Percentiles rank a stretch among this genome's conserved stretches.
Conservation (phyloP, 176 grass and related monocot genomes). For the Melocanna baccifera region DNA sequence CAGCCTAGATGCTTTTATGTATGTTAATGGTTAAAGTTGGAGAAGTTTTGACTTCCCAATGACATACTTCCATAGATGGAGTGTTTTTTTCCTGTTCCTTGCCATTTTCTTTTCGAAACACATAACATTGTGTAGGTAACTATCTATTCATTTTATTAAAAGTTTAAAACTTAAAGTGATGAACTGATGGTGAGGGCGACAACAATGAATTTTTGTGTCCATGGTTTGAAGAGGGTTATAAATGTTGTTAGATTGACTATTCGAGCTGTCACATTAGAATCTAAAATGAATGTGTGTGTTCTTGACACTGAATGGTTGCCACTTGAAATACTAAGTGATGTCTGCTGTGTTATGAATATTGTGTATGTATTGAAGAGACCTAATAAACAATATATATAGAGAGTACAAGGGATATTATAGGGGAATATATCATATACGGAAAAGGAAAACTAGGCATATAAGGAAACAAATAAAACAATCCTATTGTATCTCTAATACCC, state of each 20-base stretch:
- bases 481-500: no score
- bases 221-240: neutral
- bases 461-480: no score
- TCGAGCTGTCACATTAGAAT: conserved; percentile 14
- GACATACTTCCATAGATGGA: neutral
- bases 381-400: no score
- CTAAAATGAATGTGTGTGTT: conserved; percentile 21
- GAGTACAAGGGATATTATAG: no score
- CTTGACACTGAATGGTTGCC: neutral
- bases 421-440: no score
- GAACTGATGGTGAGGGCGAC: neutral
- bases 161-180: neutral
- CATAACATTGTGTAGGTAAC: conserved; percentile 2
- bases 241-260: conserved; percentile 9
- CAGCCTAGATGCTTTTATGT: neutral
- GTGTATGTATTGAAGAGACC: no score
- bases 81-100: neutral
- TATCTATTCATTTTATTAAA: conserved; percentile 17
- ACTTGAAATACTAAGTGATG: conserved; percentile 2
- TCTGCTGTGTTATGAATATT: no score
- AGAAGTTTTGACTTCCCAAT: neutral
- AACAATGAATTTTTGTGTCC: neutral
- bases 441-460: no score
- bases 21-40: neutral
- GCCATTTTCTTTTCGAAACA: neutral